phyloP scores from a whole-genome alignment of 352 stramenopile genomes.

The Blastocystis sp. region DNA sequence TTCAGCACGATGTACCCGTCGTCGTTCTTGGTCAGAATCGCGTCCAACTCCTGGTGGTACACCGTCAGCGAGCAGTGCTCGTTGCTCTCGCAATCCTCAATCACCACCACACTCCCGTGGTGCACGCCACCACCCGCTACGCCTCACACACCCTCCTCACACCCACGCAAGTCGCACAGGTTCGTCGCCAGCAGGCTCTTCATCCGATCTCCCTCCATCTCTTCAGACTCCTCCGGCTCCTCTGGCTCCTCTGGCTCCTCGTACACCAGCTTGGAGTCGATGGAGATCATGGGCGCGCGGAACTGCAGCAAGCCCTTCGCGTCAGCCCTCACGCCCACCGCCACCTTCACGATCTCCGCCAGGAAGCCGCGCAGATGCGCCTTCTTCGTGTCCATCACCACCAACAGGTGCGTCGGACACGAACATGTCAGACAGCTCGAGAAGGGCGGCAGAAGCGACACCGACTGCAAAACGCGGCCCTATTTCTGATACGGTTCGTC shows the following conservation, averaged over 20 bases:
- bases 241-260: conserved; percentile 51
- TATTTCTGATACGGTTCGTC: conserved; percentile 14
- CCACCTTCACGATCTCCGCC: conserved; percentile 56
- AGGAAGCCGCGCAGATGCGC: conserved; percentile 54
- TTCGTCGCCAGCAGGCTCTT: not conserved
- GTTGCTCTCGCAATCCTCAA: conserved; percentile 34
- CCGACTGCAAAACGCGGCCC: conserved; percentile 53
- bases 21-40: conserved; percentile 27
- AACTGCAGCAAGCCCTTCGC: conserved; percentile 45
- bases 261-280: conserved; percentile 56
- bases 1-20: conserved; percentile 64
- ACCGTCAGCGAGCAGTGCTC: conserved; percentile 56
- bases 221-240: not conserved
- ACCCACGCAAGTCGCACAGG: conserved; percentile 33
- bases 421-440: conserved; percentile 51
- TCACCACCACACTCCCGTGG: conserved; percentile 23
- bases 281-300: conserved; percentile 36
- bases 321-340: not conserved
- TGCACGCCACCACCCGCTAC: conserved; percentile 49
- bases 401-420: conserved; percentile 14
- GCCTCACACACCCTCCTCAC: not conserved
- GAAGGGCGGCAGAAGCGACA: conserved; percentile 40
- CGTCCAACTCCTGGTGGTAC: conserved; percentile 38
- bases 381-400: conserved; percentile 37
- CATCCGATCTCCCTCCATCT: not conserved